Base-by-base conservation (phyloP, 352 stramenopile genomes). In the Phytophthora sp. region DNA sequence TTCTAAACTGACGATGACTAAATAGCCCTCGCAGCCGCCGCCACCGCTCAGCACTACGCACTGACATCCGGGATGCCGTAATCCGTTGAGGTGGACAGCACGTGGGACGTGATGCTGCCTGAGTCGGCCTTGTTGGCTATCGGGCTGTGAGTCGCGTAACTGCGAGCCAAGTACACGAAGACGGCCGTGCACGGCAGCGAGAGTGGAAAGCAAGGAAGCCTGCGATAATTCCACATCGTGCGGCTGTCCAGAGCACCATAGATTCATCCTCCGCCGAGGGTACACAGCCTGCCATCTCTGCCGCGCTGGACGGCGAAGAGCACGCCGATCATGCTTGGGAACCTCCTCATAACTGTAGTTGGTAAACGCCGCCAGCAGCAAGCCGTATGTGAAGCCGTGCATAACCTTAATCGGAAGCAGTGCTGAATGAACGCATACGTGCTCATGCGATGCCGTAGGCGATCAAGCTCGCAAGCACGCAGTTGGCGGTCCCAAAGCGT, bases 291-390 rank as follows among this genome's bases (percentile, higher is more conserved):
- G 7, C 69, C 69, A 7, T 73, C 76, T 1, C 81, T 46, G 15
- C 76, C 76, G 12, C 65, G 74, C 47, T 81, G 76, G 13, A 84
- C 69, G 11, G 59, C 66, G 20, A 66, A 74, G 9, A 84, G 54
- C 26, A 84, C 59, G 9, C 76, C 76, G 42, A 84, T 77, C 66
- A 81, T 77, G 73, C 44, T 71, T 71, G 12, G 76, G 76, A 1
- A 73, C 69, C 0, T 62, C 54, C 23, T 74, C 35, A 49, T 84
- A 84, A 18, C 77, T 63, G 64, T 81, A 84, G 42, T 84, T 76
- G 24, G 73, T 81, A 56, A 76, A 74, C 13, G 76, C 73, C 0
- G 73, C 71, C 55, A 74, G 50, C 18, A 78, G 23, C 44, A 84
- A 67, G 7, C 69, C 70, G 45, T 70, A 84, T n/a, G 76, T 81